phyloP scores from a whole-genome alignment of 208 protist genomes.

The Jaenimonas drosophilae region DNA sequence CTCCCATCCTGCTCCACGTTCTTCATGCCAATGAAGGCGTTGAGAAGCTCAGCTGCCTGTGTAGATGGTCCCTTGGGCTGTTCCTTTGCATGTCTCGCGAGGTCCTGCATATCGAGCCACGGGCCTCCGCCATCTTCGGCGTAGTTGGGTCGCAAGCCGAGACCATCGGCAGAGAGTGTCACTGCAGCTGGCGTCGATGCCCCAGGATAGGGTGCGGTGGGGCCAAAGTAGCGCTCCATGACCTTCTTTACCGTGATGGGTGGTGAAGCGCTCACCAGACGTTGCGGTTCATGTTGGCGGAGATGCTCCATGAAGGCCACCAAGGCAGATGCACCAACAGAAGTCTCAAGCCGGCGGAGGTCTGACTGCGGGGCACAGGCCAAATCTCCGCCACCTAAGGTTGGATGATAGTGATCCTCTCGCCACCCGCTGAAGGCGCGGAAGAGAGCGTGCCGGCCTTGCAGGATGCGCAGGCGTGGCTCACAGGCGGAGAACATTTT shows the following conservation, averaged over 20 bases:
- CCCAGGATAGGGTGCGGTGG: not conserved
- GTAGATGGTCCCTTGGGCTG: too few species aligned
- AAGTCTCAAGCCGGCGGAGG: conserved; percentile 43
- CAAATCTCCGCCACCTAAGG: conserved; percentile 29
- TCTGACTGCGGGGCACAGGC: conserved; percentile 36
- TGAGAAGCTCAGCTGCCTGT: too few species aligned
- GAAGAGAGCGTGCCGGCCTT: conserved; percentile 56
- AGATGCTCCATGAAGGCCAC: conserved; percentile 30
- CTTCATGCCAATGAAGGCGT: too few species aligned
- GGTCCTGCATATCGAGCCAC: too few species aligned
- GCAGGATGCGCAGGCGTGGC: conserved; percentile 59
- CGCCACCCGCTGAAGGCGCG: conserved; percentile 57
- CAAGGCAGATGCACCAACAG: conserved; percentile 30
- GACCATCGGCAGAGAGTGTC: conserved; percentile 30
- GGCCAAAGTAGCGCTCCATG: conserved; percentile 24
- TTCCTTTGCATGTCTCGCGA: too few species aligned
- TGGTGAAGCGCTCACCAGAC: too few species aligned
- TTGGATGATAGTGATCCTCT: conserved; percentile 50
- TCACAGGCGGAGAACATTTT: conserved; percentile 66
- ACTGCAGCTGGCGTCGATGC: conserved; percentile 1
- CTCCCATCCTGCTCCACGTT: conserved; percentile 7
- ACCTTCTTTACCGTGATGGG: conserved; percentile 13
- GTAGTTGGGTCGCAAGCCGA: conserved; percentile 44
- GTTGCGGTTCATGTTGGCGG: conserved; percentile 8
- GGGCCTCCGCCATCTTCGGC: conserved; percentile 5